phyloP scores from a whole-genome alignment of 371 early-diverging fungal genomes.

The Catenaria anguillulae region DNA sequence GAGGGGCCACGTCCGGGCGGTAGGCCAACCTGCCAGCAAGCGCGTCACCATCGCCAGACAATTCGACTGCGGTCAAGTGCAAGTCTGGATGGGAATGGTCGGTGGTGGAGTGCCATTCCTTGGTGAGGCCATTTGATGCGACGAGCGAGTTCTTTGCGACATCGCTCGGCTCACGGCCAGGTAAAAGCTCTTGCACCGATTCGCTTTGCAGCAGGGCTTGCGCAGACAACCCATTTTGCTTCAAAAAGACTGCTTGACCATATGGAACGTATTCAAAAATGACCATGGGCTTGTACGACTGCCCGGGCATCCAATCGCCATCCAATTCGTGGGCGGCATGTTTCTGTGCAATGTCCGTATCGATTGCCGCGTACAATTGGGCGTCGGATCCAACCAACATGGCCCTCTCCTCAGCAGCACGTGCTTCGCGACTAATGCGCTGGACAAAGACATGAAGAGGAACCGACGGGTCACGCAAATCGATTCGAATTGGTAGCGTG shows the following conservation, averaged over 20 bases:
- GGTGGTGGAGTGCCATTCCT: constrained; percentile 20
- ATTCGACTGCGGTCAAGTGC: constrained; percentile 23
- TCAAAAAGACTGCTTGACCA: constrained; percentile 9
- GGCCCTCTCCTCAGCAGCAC: neutral
- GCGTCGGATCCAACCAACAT: neutral
- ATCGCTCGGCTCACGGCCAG: too few relatives aligned
- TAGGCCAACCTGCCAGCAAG: constrained; percentile 14
- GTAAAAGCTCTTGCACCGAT: too few relatives aligned
- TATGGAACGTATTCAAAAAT: constrained; percentile 21
- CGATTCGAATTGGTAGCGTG: constrained; percentile 27
- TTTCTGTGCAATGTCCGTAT: constrained; percentile 9
- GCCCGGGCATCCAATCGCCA: neutral
- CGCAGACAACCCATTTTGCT: neutral
- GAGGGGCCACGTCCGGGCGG: constrained; percentile 16
- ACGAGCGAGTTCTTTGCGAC: too few relatives aligned
- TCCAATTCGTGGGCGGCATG: constrained; percentile 4
- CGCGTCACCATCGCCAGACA: neutral
- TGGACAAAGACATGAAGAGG: neutral
- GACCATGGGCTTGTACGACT: constrained; percentile 10
- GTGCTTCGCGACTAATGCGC: neutral
- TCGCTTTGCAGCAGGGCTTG: neutral
- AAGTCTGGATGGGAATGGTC: constrained; percentile 17
- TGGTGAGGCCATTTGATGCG: neutral
- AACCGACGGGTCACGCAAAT: constrained; percentile 12
- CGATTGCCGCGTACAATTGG: neutral